A percentile compares a stretch with the other conserved stretches of the same genome.
Evolutionary conservation across 2,329 filamentous ascomycete genomes (phyloP).

Genomic region (Macroventuria anomochaeta): DNA sequence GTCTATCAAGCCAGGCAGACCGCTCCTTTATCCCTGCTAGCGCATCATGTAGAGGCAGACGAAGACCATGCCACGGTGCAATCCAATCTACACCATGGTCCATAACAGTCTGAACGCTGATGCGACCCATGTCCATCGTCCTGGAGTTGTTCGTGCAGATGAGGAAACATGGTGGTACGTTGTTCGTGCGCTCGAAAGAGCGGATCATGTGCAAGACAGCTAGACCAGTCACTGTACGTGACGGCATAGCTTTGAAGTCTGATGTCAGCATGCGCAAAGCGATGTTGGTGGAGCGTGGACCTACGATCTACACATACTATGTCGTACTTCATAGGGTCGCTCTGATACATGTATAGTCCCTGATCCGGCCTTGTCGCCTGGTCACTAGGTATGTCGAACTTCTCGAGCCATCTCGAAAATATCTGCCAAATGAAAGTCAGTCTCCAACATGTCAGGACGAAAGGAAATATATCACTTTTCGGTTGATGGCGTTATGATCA

Average conservation of each 20-base stretch:
- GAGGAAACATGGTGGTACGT: not conserved
- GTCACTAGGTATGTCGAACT: not conserved
- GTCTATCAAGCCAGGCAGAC: not conserved
- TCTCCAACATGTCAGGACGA: not conserved
- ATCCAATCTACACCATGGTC: not conserved
- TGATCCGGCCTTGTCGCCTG: not conserved
- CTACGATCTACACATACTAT: not conserved
- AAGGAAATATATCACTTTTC: not conserved
- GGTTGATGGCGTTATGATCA: not conserved
- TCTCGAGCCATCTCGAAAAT: not conserved
- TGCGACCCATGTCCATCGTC: not conserved
- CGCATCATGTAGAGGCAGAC: not conserved
- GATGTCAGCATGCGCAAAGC: no score
- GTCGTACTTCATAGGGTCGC: not conserved
- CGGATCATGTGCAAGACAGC: not conserved
- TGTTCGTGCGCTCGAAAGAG: not conserved
- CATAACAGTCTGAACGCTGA: no score
- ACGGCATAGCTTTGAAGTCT: not conserved
- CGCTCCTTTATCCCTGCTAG: not conserved
- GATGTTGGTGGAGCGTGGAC: no score
- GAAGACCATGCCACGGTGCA: not conserved
- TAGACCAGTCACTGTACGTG: not conserved
- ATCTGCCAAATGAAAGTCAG: not conserved
- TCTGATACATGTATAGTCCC: not conserved
- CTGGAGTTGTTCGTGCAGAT: not conserved